Percentiles rank a stretch among this genome's conserved stretches.
Evolutionary conservation across 179 eudicot genomes (phyloP).

Genomic region (Carnegiea gigantea): DNA sequence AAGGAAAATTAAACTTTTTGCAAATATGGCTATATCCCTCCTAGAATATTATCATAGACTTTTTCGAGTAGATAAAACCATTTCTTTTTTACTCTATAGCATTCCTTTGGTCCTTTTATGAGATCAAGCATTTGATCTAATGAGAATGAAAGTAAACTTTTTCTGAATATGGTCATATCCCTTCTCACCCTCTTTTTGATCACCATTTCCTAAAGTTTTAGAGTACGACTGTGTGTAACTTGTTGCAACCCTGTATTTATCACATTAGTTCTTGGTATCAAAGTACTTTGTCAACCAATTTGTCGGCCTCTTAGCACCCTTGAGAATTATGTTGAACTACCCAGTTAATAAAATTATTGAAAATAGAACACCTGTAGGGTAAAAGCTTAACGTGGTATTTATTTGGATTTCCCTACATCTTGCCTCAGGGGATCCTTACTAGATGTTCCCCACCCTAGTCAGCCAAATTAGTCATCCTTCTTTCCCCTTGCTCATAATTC

Average conservation of each 20-base stretch:
- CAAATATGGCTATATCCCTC: neutral
- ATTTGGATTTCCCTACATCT: neutral
- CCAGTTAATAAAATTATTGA: no score
- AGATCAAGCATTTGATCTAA: neutral
- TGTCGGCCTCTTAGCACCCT: no score
- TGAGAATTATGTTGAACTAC: no score
- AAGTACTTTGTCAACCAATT: no score
- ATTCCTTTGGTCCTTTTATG: neutral
- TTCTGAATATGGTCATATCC: neutral
- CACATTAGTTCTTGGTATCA: neutral
- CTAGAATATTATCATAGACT: neutral
- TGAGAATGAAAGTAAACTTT: neutral
- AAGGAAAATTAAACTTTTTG: neutral
- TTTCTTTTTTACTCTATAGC: neutral
- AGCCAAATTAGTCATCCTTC: neutral
- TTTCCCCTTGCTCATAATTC: neutral
- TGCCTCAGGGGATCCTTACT: neutral
- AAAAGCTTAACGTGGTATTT: neutral
- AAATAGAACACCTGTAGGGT: neutral
- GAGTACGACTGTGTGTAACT: neutral
- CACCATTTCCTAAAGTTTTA: neutral
- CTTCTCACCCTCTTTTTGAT: neutral
- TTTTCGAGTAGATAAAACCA: neutral
- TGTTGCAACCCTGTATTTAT: neutral
- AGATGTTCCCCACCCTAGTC: neutral